Evolutionary conservation across 176 grass and related monocot genomes (phyloP), one percentile per base, ranked within the genome.

Genomic region (Carex cristatella): DNA sequence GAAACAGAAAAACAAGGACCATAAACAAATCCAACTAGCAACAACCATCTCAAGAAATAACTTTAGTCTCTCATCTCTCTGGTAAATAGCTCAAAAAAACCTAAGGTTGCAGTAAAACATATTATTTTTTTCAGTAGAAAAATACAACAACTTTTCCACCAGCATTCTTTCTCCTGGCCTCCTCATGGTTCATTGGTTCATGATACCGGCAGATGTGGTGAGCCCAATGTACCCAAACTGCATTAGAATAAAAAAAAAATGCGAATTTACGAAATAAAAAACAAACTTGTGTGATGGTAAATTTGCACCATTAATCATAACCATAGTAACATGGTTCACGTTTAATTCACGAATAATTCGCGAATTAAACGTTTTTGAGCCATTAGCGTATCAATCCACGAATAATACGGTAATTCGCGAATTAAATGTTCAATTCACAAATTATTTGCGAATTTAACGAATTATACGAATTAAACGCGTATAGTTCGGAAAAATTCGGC

Each of bases 161-260:
- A 64, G 85, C 89, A 30, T 91, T 94, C 87, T 94, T 94, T 81
- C 92, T 91, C 70, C 92, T 91, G 12, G 89, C 92, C 71, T 94
- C 92, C 84, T 94, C 92, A 0, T 94, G 92, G 72, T 94, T 89
- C 92, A 94, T 94, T 94, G 92, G 72, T 94, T 89, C 92, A 94
- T 94, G 64, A 94, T 94, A 10, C 92, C 92, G 53, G 92, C 92
- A 87, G 92, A 94, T 61, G 92, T 94, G 10, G 92, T 94, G 62
- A 94, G 85, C 78, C 91, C 92, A 77, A 94, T 94, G 84, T 94
- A 91, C 2, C 92, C 92, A 84, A 94, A 94, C 92, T 94, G 79
- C 73, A 94, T 61, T 72, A 72, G 18, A 64, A 64, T 11, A 28
- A 23, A 31, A 73, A 12, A 54, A 54, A 35, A 9, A 57, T 1